These are phyloP conservation scores for Saccharomycopsis crataegensis DNA, from an alignment of 1,139 yeast genomes.

Conservation along the genomic window DNA sequence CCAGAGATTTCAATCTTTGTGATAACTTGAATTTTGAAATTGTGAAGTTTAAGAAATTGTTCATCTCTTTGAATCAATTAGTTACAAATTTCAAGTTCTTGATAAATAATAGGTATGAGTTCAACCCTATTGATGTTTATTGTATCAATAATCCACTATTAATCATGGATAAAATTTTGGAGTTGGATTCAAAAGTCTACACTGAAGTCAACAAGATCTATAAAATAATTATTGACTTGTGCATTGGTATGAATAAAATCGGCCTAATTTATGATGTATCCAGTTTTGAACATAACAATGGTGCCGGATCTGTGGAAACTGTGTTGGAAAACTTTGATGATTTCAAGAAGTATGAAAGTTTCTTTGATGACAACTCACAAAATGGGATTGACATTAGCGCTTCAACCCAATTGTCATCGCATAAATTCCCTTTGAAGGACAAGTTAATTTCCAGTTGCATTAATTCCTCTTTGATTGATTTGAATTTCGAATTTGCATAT, in stretches of 20 bases:
- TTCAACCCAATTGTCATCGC: background rate
- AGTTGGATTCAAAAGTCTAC: slow-evolving; percentile 39
- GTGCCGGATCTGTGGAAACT: background rate
- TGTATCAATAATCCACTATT: slow-evolving; percentile 15
- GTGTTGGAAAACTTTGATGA: slow-evolving; percentile 4
- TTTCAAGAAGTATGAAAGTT: background rate
- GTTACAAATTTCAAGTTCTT: slow-evolving; percentile 13
- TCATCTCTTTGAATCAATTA: slow-evolving; percentile 16
- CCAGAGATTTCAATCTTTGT: slow-evolving; percentile 6
- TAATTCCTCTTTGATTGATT: slow-evolving; percentile 39
- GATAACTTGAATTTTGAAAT: slow-evolving; percentile 18
- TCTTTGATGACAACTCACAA: background rate
- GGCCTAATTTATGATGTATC: slow-evolving; percentile 17
- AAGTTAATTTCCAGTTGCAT: slow-evolving; percentile 38
- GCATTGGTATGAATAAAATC: slow-evolving; percentile 18
- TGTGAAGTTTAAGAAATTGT: slow-evolving; percentile 15
- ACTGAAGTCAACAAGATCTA: slow-evolving; percentile 38
- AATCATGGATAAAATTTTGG: slow-evolving; percentile 28
- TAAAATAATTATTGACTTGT: slow-evolving; percentile 27
- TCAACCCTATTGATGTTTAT: slow-evolving; percentile 12
- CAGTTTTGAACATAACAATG: slow-evolving; percentile 3
- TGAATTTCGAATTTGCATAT: slow-evolving; percentile 38
- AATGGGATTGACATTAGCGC: background rate
- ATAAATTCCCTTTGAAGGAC: slow-evolving; percentile 16
- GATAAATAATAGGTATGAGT: background rate